A percentile compares a stretch with the other conserved stretches of the same genome.
Evolutionary conservation across 75 land plant genomes (phyloP).

Genomic region (Picea glauca): DNA sequence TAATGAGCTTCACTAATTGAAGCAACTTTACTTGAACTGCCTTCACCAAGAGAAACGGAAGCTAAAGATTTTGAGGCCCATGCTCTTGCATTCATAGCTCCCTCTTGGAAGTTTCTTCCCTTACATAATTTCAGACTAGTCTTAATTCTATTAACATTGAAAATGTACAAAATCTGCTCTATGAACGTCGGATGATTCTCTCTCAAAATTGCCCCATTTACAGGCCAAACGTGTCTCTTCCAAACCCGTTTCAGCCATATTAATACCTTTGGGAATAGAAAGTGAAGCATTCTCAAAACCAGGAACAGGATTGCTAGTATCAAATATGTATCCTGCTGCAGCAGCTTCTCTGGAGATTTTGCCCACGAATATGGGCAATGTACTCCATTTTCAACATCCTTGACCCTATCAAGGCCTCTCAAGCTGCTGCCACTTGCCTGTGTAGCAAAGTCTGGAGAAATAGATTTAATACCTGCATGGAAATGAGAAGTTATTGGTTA

Average conservation of each 20-base stretch:
- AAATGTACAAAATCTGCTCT: slow-evolving; percentile 25
- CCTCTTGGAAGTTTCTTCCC: slow-evolving; percentile 40
- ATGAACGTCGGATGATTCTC: slow-evolving; percentile 36
- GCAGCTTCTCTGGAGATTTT: slow-evolving; percentile 79
- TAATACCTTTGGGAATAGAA: slow-evolving; percentile 44
- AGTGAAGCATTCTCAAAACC: slow-evolving; percentile 48
- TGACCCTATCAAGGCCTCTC: not conserved
- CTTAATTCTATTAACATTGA: slow-evolving; percentile 5
- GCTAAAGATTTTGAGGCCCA: slow-evolving; percentile 71
- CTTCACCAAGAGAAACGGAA: slow-evolving; percentile 60
- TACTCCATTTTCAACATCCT: slow-evolving; percentile 21
- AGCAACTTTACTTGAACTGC: slow-evolving; percentile 40
- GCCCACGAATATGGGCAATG: slow-evolving; percentile 92
- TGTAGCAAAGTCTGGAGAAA: too few species aligned
- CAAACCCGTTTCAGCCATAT: slow-evolving; percentile 33
- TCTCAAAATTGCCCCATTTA: slow-evolving; percentile 23
- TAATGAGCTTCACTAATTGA: slow-evolving; percentile 16
- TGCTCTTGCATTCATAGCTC: slow-evolving; percentile 54
- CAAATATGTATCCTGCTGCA: slow-evolving; percentile 77
- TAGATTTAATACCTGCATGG: too few species aligned
- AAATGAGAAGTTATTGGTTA: not conserved
- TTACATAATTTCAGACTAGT: slow-evolving; percentile 37
- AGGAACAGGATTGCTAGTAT: slow-evolving; percentile 69
- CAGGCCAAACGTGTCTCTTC: slow-evolving; percentile 31
- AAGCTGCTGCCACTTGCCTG: too few species aligned